A percentile compares a stretch with the other conserved stretches of the same genome.
phyloP scores from a whole-genome alignment of 2,329 filamentous ascomycete species.

The Xylariaceae sp. region DNA sequence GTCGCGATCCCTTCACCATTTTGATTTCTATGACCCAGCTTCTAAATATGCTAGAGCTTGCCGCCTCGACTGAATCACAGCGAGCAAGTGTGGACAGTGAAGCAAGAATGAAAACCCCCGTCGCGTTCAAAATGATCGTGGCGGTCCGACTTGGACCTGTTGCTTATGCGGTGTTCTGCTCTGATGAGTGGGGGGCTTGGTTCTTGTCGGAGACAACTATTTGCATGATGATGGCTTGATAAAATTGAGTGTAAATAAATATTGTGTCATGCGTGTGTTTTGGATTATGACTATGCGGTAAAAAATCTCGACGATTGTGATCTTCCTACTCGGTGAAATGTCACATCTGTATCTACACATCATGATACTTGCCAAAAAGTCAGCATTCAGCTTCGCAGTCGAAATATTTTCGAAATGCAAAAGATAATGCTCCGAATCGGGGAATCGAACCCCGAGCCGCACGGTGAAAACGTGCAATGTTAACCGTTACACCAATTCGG shows the following conservation, averaged over 20 bases:
- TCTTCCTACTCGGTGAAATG: no score
- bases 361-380: no score
- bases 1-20: no score
- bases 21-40: conserved; percentile 34
- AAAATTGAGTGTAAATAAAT: no score
- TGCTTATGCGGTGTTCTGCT: conserved; percentile 11
- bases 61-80: conserved; percentile 49
- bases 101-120: conserved; percentile 50
- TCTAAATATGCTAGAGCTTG: conserved; percentile 64
- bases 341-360: no score
- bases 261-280: no score
- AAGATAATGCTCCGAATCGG: conserved; percentile 24
- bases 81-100: conserved; percentile 66
- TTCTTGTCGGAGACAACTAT: conserved; percentile 26
- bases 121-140: conserved; percentile 6
- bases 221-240: neutral
- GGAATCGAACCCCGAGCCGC: conserved; percentile 31
- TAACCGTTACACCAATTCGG: no score
- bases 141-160: conserved; percentile 14
- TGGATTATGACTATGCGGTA: no score
- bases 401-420: no score
- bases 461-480: conserved; percentile 4
- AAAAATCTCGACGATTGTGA: no score
- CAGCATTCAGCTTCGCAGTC: no score
- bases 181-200: conserved; percentile 22